Evolutionary conservation across 352 stramenopile species (phyloP), one percentile per base, ranked within the genome.

Genomic region (Globisporangium irregulare): DNA sequence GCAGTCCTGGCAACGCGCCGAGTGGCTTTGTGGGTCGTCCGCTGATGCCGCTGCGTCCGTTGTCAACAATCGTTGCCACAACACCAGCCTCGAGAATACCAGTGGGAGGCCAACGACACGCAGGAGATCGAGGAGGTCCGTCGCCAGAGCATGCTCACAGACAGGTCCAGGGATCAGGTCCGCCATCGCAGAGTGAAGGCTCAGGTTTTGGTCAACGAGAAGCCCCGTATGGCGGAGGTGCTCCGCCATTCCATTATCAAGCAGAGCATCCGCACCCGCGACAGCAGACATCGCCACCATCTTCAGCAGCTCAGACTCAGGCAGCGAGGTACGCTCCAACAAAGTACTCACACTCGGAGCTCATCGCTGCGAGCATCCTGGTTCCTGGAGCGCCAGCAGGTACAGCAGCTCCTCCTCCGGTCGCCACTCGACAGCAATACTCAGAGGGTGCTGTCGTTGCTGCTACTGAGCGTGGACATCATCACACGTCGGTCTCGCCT

Each of bases 311-410:
- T 27, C 41, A 55, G 36, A 29, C 55, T 20, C 53, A 58, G 46
- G n/a, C 29, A 10, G 1, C 36, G 14, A 29, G 24, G 15, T 62
- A 32, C 22, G 8, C 38, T 2, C 48, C 66, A 22, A 65, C 66
- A 27, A 65, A 61, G 58, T 70, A 70, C 20, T 57, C 66, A 25
- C 62, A 24, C 58, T 62, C 66, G 10, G 66, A 70, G 50, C 50
- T 66, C 32, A 66, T 62, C 9, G 66, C 66, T 10, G 66, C 48
- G 48, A 61, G 48, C 14, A 66, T 66, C 9, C 12, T 70, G 36
- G 66, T 56, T 1, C 66, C 66, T 18, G 25, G 24, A 20, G 12
- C 43, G 46, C 20, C 27, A 41, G 10, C 36, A 32, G 29, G 15
- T 4, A 0, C 22, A n/a, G 32, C 57, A 12, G 8, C 22, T 14